phyloP scores from a whole-genome alignment of 148 eudicot species.

The Spergularia marina region DNA sequence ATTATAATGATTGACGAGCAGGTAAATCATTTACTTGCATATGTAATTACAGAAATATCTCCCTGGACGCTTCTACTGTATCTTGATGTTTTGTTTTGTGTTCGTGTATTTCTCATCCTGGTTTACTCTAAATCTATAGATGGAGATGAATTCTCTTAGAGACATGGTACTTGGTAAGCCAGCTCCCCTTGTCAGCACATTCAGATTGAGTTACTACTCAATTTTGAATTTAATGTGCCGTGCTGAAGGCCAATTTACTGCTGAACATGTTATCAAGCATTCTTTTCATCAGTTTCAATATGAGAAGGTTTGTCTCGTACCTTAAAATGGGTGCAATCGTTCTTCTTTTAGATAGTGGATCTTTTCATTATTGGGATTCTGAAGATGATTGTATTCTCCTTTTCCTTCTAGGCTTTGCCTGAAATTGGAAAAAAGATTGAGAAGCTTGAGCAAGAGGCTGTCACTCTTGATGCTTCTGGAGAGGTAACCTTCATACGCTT shows the following conservation, averaged over 20 bases:
- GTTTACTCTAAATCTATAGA: constrained; percentile 34
- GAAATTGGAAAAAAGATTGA: constrained; percentile 78
- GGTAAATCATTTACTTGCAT: constrained; percentile 33
- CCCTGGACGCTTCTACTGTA: not conserved
- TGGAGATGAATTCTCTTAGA: constrained; percentile 90
- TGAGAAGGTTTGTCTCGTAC: constrained; percentile 66
- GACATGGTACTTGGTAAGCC: constrained; percentile 95
- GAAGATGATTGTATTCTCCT: not conserved
- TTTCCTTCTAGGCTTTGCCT: constrained; percentile 71
- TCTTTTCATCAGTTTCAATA: constrained; percentile 97
- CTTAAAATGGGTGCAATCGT: not conserved
- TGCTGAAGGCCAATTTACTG: constrained; percentile 94
- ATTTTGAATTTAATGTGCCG: constrained; percentile 97
- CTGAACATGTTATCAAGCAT: constrained; percentile 93
- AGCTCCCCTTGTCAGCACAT: constrained; percentile 94
- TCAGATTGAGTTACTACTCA: constrained; percentile 94
- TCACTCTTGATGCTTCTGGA: constrained; percentile 85
- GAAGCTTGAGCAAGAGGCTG: constrained; percentile 85
- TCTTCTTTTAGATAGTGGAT: not conserved
- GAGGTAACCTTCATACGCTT: constrained; percentile 47
- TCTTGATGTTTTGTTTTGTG: not conserved
- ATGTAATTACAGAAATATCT: not conserved
- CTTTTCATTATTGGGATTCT: not conserved
- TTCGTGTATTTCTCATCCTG: not conserved
- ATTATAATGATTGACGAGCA: constrained; percentile 97